Conservation (phyloP, 148 eudicot species). For the Chenopodium suecicum region DNA sequence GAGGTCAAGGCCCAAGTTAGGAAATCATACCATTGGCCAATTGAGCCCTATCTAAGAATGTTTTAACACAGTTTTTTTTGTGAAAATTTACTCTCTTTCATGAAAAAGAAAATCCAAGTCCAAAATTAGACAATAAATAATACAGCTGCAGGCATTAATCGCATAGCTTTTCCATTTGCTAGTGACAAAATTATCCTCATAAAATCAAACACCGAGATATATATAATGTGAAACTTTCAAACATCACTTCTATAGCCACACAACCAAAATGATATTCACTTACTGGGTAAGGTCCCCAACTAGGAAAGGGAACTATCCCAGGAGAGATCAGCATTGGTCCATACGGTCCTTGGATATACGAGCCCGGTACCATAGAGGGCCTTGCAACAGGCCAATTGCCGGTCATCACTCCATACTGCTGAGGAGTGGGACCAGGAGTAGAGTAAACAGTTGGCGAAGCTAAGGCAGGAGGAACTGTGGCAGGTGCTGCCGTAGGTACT, state of each 20-base stretch:
- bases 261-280: constrained; percentile 14
- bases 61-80: background rate
- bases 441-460: constrained; percentile 48
- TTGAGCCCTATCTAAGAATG: too few relatives aligned
- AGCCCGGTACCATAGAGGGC: constrained; percentile 66
- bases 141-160: background rate
- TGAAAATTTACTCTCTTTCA: background rate
- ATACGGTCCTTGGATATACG: constrained; percentile 75
- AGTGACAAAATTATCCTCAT: background rate
- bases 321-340: constrained; percentile 65
- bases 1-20: background rate
- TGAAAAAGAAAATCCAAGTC: too few relatives aligned
- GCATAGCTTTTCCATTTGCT: background rate
- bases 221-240: background rate
- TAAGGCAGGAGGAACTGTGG: constrained; percentile 38
- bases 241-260: background rate
- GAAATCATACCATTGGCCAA: background rate
- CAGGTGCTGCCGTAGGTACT: constrained; percentile 40
- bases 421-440: constrained; percentile 54
- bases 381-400: constrained; percentile 76
- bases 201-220: background rate
- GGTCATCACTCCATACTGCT: constrained; percentile 62
- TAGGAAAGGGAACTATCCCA: constrained; percentile 73
- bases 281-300: constrained; percentile 91
- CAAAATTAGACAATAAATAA: too few relatives aligned